phyloP scores from a whole-genome alignment of 1,284 basidiomycete species.

The Ganoderma sp. region DNA sequence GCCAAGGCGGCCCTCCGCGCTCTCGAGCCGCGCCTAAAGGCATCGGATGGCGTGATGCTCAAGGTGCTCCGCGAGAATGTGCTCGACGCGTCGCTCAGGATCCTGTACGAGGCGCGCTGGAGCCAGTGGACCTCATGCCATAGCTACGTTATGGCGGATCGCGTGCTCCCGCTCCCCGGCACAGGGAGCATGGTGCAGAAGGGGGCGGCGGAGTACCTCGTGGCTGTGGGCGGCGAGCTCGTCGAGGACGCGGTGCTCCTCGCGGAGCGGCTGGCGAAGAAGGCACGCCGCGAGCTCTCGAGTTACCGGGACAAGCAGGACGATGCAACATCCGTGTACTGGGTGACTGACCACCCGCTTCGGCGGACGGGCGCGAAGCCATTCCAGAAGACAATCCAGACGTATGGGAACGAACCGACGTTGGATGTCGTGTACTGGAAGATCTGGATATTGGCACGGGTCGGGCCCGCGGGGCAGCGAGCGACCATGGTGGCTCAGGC shows the following conservation, averaged over 20 bases:
- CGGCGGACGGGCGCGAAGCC: conserved; percentile 1
- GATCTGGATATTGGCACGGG: conserved; percentile 27
- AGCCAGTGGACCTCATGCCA: background rate
- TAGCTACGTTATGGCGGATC: conserved; percentile 16
- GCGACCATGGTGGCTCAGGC: too few relatives aligned
- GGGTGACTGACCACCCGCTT: conserved; percentile 24
- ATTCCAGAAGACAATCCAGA: conserved; percentile 21
- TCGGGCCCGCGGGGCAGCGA: conserved; percentile 13
- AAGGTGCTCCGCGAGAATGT: conserved; percentile 9
- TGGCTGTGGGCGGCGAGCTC: conserved; percentile 3
- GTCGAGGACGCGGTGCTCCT: background rate
- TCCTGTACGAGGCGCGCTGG: conserved; percentile 19
- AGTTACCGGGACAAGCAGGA: too few relatives aligned
- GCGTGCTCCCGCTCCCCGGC: conserved; percentile 5
- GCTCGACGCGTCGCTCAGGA: conserved; percentile 24
- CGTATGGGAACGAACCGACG: conserved; percentile 30
- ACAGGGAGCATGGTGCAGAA: background rate
- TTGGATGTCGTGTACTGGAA: conserved; percentile 27
- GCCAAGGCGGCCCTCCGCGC: conserved; percentile 8
- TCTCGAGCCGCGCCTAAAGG: conserved; percentile 36
- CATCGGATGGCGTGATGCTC: conserved; percentile 28
- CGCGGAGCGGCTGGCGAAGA: background rate
- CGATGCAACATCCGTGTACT: conserved; percentile 18
- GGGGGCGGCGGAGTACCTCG: conserved; percentile 3
- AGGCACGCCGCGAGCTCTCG: too few relatives aligned